Conservation (phyloP, 768 basidiomycete genomes). For the Auriscalpium vulgare region DNA sequence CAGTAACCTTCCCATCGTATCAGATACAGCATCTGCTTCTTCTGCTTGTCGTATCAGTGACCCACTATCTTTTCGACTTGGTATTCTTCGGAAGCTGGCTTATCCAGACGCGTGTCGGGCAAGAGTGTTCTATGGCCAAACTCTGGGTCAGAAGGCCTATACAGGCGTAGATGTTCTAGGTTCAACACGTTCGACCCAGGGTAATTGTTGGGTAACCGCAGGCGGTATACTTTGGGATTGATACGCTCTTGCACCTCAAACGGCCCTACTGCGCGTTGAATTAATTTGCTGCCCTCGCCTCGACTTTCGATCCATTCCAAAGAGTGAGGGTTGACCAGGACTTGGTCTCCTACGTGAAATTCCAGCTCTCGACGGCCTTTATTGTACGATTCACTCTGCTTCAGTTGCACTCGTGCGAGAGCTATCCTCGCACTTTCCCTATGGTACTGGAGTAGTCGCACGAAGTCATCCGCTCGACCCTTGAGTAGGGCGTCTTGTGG, state of each 20-base stretch:
- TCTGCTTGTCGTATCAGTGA: background rate
- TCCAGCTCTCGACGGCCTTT: constrained; percentile 4
- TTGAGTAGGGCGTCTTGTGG: background rate
- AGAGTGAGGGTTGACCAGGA: constrained; percentile 16
- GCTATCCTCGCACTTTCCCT: constrained; percentile 6
- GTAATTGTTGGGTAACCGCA: constrained; percentile 15
- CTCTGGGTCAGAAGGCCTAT: constrained; percentile 11
- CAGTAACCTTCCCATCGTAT: constrained; percentile 11
- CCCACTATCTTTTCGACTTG: constrained; percentile 4
- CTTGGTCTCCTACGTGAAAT: constrained; percentile 18
- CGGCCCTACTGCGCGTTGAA: constrained; percentile 16
- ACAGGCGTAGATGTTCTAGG: constrained; percentile 18
- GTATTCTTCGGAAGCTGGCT: background rate
- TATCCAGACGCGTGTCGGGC: background rate
- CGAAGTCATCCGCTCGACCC: background rate
- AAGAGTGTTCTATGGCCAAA: constrained; percentile 3
- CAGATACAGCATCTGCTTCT: constrained; percentile 2
- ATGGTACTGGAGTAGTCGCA: background rate
- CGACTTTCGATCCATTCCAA: constrained; percentile 11
- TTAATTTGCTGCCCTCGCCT: constrained; percentile 17
- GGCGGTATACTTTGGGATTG: constrained; percentile 15
- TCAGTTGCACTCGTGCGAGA: constrained; percentile 10
- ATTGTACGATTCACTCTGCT: constrained; percentile 11
- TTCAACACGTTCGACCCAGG: constrained; percentile 17
- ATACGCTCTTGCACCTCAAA: constrained; percentile 18